Evolutionary conservation across 1,284 basidiomycete genomes (phyloP).

Genomic region (Erythrobasidium hasegawianum): DNA sequence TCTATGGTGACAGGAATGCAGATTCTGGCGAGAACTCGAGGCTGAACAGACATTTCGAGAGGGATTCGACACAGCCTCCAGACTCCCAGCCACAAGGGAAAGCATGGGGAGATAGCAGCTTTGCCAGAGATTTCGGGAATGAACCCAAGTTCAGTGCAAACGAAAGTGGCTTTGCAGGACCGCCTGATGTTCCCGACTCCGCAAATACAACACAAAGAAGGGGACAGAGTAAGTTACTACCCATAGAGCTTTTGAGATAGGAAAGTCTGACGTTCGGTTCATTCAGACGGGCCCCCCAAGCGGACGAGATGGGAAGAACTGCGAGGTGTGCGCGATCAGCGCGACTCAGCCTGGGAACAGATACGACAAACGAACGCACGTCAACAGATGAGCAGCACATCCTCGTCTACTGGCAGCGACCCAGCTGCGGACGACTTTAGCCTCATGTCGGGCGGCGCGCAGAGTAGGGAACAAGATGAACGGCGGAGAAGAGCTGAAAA

Average conservation of each 20-base stretch:
- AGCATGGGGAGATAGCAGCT: slow-evolving; percentile 17
- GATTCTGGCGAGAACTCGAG: slow-evolving; percentile 9
- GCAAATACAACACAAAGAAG: too few species aligned
- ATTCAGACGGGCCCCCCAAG: not conserved
- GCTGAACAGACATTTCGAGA: slow-evolving; percentile 17
- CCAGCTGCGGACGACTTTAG: slow-evolving; percentile 11
- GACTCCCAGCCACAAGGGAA: not conserved
- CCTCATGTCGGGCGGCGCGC: slow-evolving; percentile 9
- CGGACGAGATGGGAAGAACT: slow-evolving; percentile 29
- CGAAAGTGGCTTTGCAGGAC: too few species aligned
- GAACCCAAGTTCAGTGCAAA: too few species aligned
- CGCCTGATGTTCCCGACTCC: too few species aligned
- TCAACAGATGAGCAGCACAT: slow-evolving; percentile 3
- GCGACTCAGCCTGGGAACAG: slow-evolving; percentile 30
- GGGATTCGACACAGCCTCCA: not conserved
- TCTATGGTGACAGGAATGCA: not conserved
- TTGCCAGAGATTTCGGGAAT: slow-evolving; percentile 4
- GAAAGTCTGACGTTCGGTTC: too few species aligned
- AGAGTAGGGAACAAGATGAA: slow-evolving; percentile 16
- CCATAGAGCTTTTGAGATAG: too few species aligned
- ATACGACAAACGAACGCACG: slow-evolving; percentile 25
- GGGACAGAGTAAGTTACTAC: too few species aligned
- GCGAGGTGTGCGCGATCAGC: slow-evolving; percentile 17
- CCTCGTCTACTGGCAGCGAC: not conserved
- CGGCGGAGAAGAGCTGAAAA: slow-evolving; percentile 6